Evolutionary conservation across 2,329 filamentous ascomycete species (phyloP).

Genomic region (Pseudohalonectria lignicola): DNA sequence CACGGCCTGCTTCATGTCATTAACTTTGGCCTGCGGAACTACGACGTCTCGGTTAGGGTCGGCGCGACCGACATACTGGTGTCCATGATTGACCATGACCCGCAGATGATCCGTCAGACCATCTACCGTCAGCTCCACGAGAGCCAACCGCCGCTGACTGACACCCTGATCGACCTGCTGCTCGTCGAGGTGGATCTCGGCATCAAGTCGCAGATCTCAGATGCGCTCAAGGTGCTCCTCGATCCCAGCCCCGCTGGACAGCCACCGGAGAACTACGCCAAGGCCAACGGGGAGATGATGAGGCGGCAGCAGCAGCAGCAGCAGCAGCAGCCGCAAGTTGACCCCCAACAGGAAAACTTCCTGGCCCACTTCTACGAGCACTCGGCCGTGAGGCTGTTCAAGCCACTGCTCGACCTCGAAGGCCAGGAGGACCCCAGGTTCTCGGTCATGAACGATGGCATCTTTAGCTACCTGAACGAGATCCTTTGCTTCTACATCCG

Average conservation of each 20-base stretch:
- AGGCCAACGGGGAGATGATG: slow-evolving; percentile 56
- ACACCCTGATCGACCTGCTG: slow-evolving; percentile 84
- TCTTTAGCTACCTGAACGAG: slow-evolving; percentile 86
- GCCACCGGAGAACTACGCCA: slow-evolving; percentile 47
- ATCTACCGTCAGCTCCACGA: slow-evolving; percentile 89
- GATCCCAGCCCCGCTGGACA: slow-evolving; percentile 50
- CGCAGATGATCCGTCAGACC: slow-evolving; percentile 84
- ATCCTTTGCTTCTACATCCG: slow-evolving; percentile 90
- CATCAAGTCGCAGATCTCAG: slow-evolving; percentile 89
- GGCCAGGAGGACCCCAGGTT: slow-evolving; percentile 58
- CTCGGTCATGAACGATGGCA: slow-evolving; percentile 72
- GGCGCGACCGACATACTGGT: slow-evolving; percentile 91
- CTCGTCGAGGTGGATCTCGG: slow-evolving; percentile 87
- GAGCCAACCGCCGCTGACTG: slow-evolving; percentile 74
- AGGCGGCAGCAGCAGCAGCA: slow-evolving; percentile 49
- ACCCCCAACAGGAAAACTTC: slow-evolving; percentile 75
- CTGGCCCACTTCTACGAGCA: slow-evolving; percentile 83
- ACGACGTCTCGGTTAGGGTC: slow-evolving; percentile 74
- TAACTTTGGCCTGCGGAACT: slow-evolving; percentile 78
- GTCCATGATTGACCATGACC: slow-evolving; percentile 90
- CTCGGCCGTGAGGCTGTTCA: slow-evolving; percentile 75
- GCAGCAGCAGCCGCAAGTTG: slow-evolving; percentile 37
- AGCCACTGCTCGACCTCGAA: slow-evolving; percentile 74
- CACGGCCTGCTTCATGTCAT: slow-evolving; percentile 85
- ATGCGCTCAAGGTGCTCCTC: slow-evolving; percentile 87